Evolutionary conservation across 2,329 filamentous ascomycete genomes (phyloP).

Genomic region (Microdochium paspali): DNA sequence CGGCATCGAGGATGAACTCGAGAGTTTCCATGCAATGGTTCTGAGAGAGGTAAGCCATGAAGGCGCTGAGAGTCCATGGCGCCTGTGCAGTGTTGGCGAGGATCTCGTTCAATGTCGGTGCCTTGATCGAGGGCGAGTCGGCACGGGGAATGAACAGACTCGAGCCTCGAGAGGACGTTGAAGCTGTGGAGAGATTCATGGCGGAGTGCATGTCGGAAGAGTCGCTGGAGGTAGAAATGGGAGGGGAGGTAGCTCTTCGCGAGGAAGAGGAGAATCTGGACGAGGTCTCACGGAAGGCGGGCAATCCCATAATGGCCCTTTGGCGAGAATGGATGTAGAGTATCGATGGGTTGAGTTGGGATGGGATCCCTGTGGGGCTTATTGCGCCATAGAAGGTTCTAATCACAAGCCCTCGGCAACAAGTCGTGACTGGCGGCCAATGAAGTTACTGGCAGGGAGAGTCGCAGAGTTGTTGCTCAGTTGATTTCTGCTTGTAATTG

Average conservation of each 20-base stretch:
- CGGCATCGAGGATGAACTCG: constrained; percentile 92
- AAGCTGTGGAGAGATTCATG: constrained; percentile 21
- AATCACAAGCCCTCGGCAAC: neutral
- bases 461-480: too few relatives aligned
- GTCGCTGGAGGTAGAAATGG: constrained; percentile 32
- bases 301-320: neutral
- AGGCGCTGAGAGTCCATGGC: constrained; percentile 84
- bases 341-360: neutral
- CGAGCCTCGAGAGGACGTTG: constrained; percentile 31
- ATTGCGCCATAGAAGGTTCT: neutral
- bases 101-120: constrained; percentile 76
- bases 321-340: neutral
- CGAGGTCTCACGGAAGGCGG: neutral
- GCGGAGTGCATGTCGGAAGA: constrained; percentile 35
- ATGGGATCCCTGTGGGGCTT: neutral
- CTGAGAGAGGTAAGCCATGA: constrained; percentile 93
- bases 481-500: neutral
- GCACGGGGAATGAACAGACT: constrained; percentile 34
- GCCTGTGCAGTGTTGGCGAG: constrained; percentile 76
- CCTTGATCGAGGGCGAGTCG: constrained; percentile 28
- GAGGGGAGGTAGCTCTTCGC: constrained; percentile 29
- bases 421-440: too few relatives aligned
- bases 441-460: too few relatives aligned
- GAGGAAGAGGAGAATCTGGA: neutral
- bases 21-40: constrained; percentile 96